phyloP scores from a whole-genome alignment of 345 rosid genomes.

The Salix exigua region DNA sequence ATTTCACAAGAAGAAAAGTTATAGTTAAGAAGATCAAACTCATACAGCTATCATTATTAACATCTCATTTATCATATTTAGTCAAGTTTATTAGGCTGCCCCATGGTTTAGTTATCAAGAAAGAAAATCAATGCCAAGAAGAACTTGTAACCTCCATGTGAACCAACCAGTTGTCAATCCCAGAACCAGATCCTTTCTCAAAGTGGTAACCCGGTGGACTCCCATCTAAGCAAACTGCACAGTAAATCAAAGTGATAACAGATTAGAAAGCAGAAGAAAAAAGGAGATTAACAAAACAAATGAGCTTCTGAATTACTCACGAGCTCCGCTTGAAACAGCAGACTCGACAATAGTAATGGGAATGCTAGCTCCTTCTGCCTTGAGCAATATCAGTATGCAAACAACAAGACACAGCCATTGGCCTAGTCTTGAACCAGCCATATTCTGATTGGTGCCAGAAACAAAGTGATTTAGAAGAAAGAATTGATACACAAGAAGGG shows the following conservation, averaged over 20 bases:
- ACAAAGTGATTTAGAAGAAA: neutral
- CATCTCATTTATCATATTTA: neutral
- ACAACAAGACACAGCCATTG: neutral
- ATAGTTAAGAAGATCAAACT: neutral
- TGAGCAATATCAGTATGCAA: neutral
- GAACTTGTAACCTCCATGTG: conserved; percentile 64
- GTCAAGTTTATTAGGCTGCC: neutral
- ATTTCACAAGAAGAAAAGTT: neutral
- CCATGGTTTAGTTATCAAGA: neutral
- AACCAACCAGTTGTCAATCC: conserved; percentile 76
- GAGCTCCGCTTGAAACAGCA: conserved; percentile 26
- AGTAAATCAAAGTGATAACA: neutral
- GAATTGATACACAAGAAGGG: neutral
- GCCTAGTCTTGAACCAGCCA: conserved; percentile 19
- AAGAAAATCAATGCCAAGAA: neutral
- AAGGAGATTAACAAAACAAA: neutral
- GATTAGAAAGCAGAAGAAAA: neutral
- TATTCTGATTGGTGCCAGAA: neutral
- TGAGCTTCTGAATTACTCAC: neutral
- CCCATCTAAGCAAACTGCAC: conserved; percentile 91
- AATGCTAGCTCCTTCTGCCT: conserved; percentile 10
- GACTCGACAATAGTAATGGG: conserved; percentile 18
- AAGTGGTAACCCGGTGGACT: conserved; percentile 94
- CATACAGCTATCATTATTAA: neutral
- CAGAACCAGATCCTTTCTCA: conserved; percentile 70